Conservation (phyloP, 2,329 filamentous ascomycete species). For the Aspergillus brasiliensis region DNA sequence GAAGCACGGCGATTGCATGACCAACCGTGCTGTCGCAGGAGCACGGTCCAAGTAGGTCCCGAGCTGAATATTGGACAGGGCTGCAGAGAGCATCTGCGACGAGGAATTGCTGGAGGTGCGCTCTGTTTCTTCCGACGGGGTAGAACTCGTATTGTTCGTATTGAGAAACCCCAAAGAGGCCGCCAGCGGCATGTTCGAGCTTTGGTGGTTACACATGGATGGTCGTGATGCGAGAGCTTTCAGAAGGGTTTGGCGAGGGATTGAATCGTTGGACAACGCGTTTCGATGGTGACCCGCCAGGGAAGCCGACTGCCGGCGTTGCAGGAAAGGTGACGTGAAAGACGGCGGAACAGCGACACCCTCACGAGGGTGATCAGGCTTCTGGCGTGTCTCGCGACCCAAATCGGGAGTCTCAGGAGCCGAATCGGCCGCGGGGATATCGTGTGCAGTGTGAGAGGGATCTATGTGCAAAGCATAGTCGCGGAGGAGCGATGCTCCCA, state of each 20-base stretch:
- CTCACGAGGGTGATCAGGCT: constrained; percentile 26
- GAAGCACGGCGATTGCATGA: constrained; percentile 90
- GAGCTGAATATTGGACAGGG: constrained; percentile 56
- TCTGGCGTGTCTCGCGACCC: constrained; percentile 22
- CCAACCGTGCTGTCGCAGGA: constrained; percentile 54
- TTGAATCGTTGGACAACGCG: constrained; percentile 62
- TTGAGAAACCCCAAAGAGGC: constrained; percentile 65
- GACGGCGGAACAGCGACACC: constrained; percentile 29
- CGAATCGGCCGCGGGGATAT: constrained; percentile 30
- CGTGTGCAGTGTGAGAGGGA: constrained; percentile 41
- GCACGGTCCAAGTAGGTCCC: constrained; percentile 46
- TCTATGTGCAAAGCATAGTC: constrained; percentile 49
- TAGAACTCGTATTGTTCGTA: constrained; percentile 38
- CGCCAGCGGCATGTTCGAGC: constrained; percentile 61
- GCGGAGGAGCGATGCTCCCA: constrained; percentile 45
- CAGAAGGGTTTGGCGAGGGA: constrained; percentile 79
- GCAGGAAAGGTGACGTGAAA: constrained; percentile 34
- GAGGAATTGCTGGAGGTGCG: constrained; percentile 49
- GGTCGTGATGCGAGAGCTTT: constrained; percentile 72
- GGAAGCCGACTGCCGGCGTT: constrained; percentile 39
- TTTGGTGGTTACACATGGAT: constrained; percentile 55
- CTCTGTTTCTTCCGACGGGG: constrained; percentile 29
- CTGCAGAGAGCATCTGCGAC: constrained; percentile 64
- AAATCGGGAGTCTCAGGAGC: constrained; percentile 21
- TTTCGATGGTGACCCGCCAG: constrained; percentile 47